These are phyloP conservation scores for Cucurbita pepo DNA, from an alignment of 306 rosid species.

Conservation along the genomic window DNA sequence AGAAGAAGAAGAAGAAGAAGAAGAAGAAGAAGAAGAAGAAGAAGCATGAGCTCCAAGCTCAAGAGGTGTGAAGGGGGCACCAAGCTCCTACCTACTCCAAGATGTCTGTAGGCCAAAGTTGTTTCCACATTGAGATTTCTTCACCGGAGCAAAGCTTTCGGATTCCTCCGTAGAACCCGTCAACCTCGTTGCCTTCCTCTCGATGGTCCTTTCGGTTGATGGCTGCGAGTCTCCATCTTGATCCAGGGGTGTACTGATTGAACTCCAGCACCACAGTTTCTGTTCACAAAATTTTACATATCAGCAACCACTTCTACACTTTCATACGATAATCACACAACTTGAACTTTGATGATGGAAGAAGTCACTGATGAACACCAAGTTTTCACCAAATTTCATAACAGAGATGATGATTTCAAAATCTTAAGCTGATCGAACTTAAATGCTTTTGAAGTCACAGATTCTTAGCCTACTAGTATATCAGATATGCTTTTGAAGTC, in stretches of 20 bases:
- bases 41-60: neutral
- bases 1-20: neutral
- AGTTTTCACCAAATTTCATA: neutral
- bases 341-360: neutral
- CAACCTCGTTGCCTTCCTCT: constrained; percentile 75
- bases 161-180: constrained; percentile 85
- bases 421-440: neutral
- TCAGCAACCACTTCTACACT: neutral
- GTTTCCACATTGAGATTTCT: constrained; percentile 60
- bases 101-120: constrained; percentile 61
- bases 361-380: neutral
- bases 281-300: constrained; percentile 11
- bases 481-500: neutral
- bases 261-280: constrained; percentile 79
- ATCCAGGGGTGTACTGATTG: constrained; percentile 70
- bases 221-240: constrained; percentile 60
- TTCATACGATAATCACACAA: neutral
- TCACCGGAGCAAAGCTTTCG: constrained; percentile 36
- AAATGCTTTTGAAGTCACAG: neutral
- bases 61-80: neutral
- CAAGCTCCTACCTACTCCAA: constrained; percentile 32
- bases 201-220: constrained; percentile 55
- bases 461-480: neutral
- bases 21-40: neutral
- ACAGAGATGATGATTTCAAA: neutral